Evolutionary conservation across 2,329 filamentous ascomycete genomes (phyloP), one percentile per base, ranked within the genome.

Genomic region (Trichoderma sp.): DNA sequence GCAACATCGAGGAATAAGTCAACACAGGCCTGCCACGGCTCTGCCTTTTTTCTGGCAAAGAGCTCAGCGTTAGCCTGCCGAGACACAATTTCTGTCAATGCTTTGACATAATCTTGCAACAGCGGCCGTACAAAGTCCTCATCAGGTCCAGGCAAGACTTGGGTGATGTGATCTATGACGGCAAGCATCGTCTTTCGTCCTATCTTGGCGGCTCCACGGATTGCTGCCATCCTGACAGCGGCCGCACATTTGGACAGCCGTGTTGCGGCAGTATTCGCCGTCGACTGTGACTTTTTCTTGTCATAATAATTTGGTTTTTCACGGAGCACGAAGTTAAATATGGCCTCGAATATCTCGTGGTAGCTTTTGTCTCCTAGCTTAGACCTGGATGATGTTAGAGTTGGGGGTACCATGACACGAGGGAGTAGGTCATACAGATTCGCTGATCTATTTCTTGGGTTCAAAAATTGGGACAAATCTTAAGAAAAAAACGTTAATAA

Each of bases 11-110:
- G 84, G 75, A 93, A 93, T 76, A 98, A 96, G 65, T 90, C 86
- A 17, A 92, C 86, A 65, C 91, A 88, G 11, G 83, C 81, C 62
- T 89, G 83, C 94, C 95, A 97, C 71, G 89, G 86, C 15, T 88
- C 85, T 23, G 84, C 84, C 3, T 82, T 80, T 17, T 84, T 80
- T 28, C 84, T 81, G 12, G 89, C 87, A 13, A 98, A 84, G 76
- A 94, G 91, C 80, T 98, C 97, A 32, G 92, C 90, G 79, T 97
- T 94, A 20, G 93, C 87, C 59, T 90, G 88, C 76, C 92, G 88
- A 55, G 90, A 88, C 20, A 98, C 86, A 3, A 98, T 81, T 32
- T 88, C 85, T 5, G 88, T 84, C 74, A 99, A 83, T 23, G 90
- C 88, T 82, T 93, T 97, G 75, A 93, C 86, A 79, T 98, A 97